Evolutionary conservation across 2,329 filamentous ascomycete species (phyloP).

Genomic region (Phaeoacremonium minimum): DNA sequence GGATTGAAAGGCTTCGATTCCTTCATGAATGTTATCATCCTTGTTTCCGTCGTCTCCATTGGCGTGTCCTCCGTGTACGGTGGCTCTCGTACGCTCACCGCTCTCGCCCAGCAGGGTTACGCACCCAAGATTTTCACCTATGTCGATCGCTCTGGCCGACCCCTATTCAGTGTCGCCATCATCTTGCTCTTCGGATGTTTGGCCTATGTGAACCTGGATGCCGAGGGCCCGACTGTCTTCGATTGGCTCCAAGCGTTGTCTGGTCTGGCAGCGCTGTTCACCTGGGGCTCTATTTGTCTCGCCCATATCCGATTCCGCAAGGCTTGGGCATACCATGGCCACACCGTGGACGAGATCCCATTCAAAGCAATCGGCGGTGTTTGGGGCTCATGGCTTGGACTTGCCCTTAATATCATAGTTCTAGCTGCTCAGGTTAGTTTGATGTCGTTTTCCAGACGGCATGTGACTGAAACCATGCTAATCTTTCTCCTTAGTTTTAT

Average conservation of each 20-base stretch:
- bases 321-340: conserved; percentile 60
- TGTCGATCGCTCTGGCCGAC: conserved; percentile 53
- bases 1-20: conserved; percentile 46
- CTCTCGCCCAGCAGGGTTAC: conserved; percentile 54
- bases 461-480: conserved; percentile 11
- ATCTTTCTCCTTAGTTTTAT: conserved; percentile 24
- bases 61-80: conserved; percentile 57
- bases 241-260: conserved; percentile 64
- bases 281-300: conserved; percentile 66
- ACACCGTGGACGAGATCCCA: conserved; percentile 61
- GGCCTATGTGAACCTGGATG: conserved; percentile 41
- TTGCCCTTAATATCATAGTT: conserved; percentile 52
- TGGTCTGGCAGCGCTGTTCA: conserved; percentile 61
- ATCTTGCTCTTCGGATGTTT: conserved; percentile 46
- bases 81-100: conserved; percentile 54
- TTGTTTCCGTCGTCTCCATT: conserved; percentile 55
- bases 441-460: background rate
- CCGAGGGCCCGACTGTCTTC: conserved; percentile 48
- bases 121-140: conserved; percentile 53
- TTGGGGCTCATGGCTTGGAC: conserved; percentile 59
- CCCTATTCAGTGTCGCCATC: conserved; percentile 42
- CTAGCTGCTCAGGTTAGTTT: conserved; percentile 44
- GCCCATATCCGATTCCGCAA: conserved; percentile 65
- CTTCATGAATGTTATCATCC: conserved; percentile 57
- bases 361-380: conserved; percentile 60